Conservation (phyloP, 164 flowering plant genomes). For the Warburgia ugandensis region DNA sequence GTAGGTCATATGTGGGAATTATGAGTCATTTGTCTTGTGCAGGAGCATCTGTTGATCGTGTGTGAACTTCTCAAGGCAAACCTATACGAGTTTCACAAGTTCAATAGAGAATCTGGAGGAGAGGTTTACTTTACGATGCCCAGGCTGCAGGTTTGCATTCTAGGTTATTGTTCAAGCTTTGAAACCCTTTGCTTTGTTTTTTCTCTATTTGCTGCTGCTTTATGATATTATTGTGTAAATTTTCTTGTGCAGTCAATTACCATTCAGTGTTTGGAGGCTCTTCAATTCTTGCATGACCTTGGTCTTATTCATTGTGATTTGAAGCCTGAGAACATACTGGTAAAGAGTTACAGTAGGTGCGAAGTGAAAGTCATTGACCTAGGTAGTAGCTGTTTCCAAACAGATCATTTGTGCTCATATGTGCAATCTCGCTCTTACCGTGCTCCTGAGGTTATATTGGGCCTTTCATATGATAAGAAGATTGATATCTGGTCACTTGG, state of each 20-base stretch:
- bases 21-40: conserved; percentile 17
- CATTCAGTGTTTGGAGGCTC: conserved; percentile 94
- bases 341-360: conserved; percentile 98
- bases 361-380: conserved; percentile 99
- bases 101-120: conserved; percentile 98
- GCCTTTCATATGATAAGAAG: conserved; percentile 92
- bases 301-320: conserved; percentile 98
- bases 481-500: conserved; percentile 99
- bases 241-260: conserved; percentile 78
- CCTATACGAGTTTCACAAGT: conserved; percentile 93
- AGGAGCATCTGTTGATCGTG: conserved; percentile 96
- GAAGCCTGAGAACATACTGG: conserved; percentile 98
- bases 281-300: conserved; percentile 88
- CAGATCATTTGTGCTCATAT: conserved; percentile 98
- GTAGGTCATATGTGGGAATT: too few relatives aligned
- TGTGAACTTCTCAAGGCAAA: conserved; percentile 99
- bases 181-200: background rate
- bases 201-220: conserved; percentile 3
- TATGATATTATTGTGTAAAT: conserved; percentile 12
- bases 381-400: conserved; percentile 98
- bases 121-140: conserved; percentile 99
- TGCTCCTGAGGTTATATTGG: conserved; percentile 96
- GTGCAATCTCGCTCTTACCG: conserved; percentile 99
- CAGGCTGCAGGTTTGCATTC: conserved; percentile 74
- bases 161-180: conserved; percentile 1